A percentile compares a stretch with the other conserved stretches of the same genome.
phyloP scores from a whole-genome alignment of 495 filamentous ascomycete species.

The Penicillium fimorum region DNA sequence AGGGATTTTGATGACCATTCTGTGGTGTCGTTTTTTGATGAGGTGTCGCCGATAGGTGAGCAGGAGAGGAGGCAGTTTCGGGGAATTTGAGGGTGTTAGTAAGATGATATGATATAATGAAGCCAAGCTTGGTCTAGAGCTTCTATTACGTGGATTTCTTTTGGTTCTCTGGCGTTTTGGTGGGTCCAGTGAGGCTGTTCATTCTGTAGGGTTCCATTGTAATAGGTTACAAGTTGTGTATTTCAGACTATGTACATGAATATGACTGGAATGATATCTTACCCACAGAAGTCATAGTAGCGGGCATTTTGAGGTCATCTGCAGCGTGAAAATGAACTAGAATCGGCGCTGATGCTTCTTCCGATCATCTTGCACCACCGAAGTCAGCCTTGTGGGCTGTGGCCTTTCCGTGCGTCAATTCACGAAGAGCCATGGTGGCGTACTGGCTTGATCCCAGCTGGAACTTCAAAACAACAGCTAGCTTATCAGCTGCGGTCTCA shows the following conservation, averaged over 20 bases:
- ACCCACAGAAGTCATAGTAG: not conserved
- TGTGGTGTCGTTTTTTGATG: constrained; percentile 38
- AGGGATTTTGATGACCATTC: constrained; percentile 35
- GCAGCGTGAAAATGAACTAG: not conserved
- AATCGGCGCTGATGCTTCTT: not conserved
- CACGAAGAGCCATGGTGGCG: constrained; percentile 89
- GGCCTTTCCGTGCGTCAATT: constrained; percentile 73
- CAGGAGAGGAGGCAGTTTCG: constrained; percentile 3
- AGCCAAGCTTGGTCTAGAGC: not conserved
- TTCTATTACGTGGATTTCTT: not conserved
- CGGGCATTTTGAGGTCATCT: not conserved
- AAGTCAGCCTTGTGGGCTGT: constrained; percentile 65
- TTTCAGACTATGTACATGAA: constrained; percentile 1
- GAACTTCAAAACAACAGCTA: constrained; percentile 84
- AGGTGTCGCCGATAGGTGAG: constrained; percentile 7
- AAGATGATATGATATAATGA: constrained; percentile 5
- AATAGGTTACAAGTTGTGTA: not conserved
- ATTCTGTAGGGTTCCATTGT: not conserved
- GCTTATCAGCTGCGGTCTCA: constrained; percentile 43
- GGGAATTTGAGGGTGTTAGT: not conserved
- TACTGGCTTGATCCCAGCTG: constrained; percentile 85
- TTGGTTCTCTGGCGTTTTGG: not conserved
- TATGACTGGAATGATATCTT: not conserved
- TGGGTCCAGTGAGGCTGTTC: not conserved
- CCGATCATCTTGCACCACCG: constrained; percentile 40